phyloP scores from a whole-genome alignment of 805 yeast species.

The Clavispora phyllophila region DNA sequence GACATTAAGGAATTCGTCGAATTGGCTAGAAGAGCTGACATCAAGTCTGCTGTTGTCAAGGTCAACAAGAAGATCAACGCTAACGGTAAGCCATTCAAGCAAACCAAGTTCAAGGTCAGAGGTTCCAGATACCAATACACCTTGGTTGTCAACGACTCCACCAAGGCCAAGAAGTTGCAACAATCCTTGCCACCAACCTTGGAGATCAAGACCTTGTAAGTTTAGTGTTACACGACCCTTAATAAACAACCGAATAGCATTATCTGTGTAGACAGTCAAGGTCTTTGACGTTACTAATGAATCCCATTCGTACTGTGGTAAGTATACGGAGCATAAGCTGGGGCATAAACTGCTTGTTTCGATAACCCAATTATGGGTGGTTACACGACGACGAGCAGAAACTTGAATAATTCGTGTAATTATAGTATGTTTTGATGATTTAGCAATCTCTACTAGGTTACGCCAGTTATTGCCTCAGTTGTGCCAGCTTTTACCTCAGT shows the following conservation, averaged over 20 bases:
- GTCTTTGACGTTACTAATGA: too few species aligned
- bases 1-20: constrained; percentile 97
- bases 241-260: constrained; percentile 1
- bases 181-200: constrained; percentile 96
- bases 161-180: constrained; percentile 95
- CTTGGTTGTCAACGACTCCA: constrained; percentile 88
- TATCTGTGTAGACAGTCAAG: background rate
- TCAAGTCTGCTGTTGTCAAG: constrained; percentile 90
- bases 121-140: constrained; percentile 94
- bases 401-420: too few species aligned
- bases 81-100: constrained; percentile 79
- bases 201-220: constrained; percentile 54
- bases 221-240: constrained; percentile 5
- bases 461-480: too few species aligned
- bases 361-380: too few species aligned
- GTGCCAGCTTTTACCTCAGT: too few species aligned
- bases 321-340: too few species aligned
- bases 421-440: too few species aligned
- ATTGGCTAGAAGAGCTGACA: constrained; percentile 94
- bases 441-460: too few species aligned
- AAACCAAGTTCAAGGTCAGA: constrained; percentile 98
- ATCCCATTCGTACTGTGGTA: too few species aligned
- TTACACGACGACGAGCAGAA: too few species aligned
- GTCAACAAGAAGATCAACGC: constrained; percentile 79
- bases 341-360: too few species aligned